Conservation (phyloP, 805 yeast species). For the Saturnispora halmiae region DNA sequence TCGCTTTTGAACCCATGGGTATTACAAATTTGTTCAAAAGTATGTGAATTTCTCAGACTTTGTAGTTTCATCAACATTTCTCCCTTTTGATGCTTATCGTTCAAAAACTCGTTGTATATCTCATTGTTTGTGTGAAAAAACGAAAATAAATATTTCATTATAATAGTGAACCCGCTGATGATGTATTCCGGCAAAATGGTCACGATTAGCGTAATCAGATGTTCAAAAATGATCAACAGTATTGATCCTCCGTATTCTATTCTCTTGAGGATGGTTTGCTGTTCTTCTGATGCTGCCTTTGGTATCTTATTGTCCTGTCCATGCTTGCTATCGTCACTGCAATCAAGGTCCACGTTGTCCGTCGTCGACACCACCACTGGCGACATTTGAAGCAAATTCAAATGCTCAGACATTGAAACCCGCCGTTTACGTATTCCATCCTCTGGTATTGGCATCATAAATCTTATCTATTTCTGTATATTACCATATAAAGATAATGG, state of each 20-base stretch:
- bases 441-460: not conserved
- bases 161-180: constrained; percentile 18
- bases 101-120: constrained; percentile 20
- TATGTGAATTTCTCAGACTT: constrained; percentile 36
- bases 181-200: constrained; percentile 21
- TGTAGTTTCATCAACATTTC: constrained; percentile 22
- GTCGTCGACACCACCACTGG: not conserved
- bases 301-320: not conserved
- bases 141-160: constrained; percentile 18
- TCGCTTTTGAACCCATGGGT: constrained; percentile 65
- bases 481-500: not conserved
- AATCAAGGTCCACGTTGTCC: not conserved
- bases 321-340: not conserved
- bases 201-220: constrained; percentile 21
- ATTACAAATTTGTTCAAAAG: constrained; percentile 56
- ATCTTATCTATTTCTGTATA: not conserved
- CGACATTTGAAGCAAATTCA: constrained; percentile 3
- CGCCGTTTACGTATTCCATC: not conserved
- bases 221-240: constrained; percentile 22
- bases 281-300: not conserved
- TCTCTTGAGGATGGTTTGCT: constrained; percentile 4
- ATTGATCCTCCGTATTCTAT: constrained; percentile 20
- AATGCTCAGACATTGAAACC: constrained; percentile 6
- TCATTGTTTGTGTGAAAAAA: constrained; percentile 18
- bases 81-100: constrained; percentile 13